A percentile compares a stretch with the other conserved stretches of the same genome.
phyloP scores from a whole-genome alignment of 2,329 filamentous ascomycete genomes.

The Exophiala sideris region DNA sequence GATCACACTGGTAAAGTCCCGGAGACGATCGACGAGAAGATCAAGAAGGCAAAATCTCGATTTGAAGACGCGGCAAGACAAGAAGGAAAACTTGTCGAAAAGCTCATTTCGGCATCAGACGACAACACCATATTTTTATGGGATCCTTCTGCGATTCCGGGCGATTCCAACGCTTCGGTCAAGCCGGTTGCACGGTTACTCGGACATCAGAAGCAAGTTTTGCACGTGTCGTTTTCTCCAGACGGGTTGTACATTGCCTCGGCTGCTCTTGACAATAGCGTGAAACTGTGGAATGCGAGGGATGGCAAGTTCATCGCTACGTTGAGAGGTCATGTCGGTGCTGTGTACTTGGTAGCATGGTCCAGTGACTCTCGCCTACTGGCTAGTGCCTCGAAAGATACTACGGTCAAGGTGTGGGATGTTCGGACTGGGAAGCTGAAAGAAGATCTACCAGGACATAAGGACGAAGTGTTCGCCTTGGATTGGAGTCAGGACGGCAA shows the following conservation, averaged over 20 bases:
- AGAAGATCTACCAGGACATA: slow-evolving; percentile 80
- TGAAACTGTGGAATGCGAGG: slow-evolving; percentile 82
- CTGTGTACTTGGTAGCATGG: slow-evolving; percentile 90
- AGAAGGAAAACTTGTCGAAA: slow-evolving; percentile 73
- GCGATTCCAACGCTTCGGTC: slow-evolving; percentile 50
- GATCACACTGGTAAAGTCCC: slow-evolving; percentile 76
- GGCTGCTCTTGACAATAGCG: slow-evolving; percentile 88
- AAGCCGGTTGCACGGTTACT: slow-evolving; percentile 85
- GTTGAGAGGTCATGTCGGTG: slow-evolving; percentile 81
- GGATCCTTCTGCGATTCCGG: slow-evolving; percentile 61
- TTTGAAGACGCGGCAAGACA: slow-evolving; percentile 82
- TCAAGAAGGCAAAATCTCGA: slow-evolving; percentile 70
- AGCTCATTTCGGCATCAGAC: slow-evolving; percentile 84
- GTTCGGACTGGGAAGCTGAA: slow-evolving; percentile 78
- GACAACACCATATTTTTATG: slow-evolving; percentile 97
- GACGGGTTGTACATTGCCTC: slow-evolving; percentile 85
- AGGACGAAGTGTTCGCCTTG: slow-evolving; percentile 89
- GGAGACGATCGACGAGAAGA: slow-evolving; percentile 64
- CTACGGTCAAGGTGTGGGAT: slow-evolving; percentile 93
- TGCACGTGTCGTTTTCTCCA: slow-evolving; percentile 90
- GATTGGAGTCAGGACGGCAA: slow-evolving; percentile 93
- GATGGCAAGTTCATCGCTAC: slow-evolving; percentile 83
- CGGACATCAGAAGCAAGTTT: slow-evolving; percentile 96
- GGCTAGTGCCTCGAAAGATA: slow-evolving; percentile 86
- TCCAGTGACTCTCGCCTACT: slow-evolving; percentile 87